Conservation (phyloP, 2,329 filamentous ascomycete species). For the Hypocreales sp. region DNA sequence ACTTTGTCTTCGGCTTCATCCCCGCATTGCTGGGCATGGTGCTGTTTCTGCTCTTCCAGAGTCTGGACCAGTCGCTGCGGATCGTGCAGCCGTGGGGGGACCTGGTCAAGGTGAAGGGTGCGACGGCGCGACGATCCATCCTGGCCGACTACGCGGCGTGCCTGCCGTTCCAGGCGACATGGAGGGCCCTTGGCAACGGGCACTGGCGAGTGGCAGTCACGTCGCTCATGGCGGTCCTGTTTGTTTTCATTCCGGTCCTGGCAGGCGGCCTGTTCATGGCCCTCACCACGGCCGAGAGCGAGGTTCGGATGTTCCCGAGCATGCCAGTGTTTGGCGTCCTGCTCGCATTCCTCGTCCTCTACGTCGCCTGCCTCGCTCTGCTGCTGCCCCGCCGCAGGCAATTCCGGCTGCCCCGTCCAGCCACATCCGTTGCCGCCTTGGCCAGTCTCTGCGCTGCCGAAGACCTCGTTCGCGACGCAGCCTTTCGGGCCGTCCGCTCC, state of each 20-base stretch:
- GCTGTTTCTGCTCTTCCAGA: constrained; percentile 51
- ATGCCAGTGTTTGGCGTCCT: constrained; percentile 58
- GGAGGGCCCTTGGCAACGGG: constrained; percentile 40
- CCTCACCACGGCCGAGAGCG: constrained; percentile 35
- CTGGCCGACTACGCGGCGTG: constrained; percentile 57
- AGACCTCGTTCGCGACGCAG: constrained; percentile 54
- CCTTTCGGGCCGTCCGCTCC: constrained; percentile 54
- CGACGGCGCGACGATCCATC: constrained; percentile 45
- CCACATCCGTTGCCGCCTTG: constrained; percentile 58
- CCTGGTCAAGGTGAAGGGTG: constrained; percentile 39
- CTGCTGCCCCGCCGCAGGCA: constrained; percentile 45
- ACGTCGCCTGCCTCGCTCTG: constrained; percentile 45
- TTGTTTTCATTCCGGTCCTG: constrained; percentile 49
- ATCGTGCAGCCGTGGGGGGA: constrained; percentile 55
- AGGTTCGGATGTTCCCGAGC: constrained; percentile 55
- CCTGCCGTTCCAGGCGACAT: constrained; percentile 42
- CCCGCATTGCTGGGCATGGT: constrained; percentile 53
- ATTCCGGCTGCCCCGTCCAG: constrained; percentile 56
- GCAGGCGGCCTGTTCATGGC: constrained; percentile 61
- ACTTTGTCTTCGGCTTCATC: constrained; percentile 74
- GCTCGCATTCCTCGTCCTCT: constrained; percentile 58
- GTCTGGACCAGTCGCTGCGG: constrained; percentile 49
- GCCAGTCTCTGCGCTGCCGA: constrained; percentile 64
- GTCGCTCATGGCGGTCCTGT: constrained; percentile 42
- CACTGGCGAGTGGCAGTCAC: constrained; percentile 52